Base-by-base conservation (phyloP, 2,329 filamentous ascomycete species). In the Hypoxylon sp. region DNA sequence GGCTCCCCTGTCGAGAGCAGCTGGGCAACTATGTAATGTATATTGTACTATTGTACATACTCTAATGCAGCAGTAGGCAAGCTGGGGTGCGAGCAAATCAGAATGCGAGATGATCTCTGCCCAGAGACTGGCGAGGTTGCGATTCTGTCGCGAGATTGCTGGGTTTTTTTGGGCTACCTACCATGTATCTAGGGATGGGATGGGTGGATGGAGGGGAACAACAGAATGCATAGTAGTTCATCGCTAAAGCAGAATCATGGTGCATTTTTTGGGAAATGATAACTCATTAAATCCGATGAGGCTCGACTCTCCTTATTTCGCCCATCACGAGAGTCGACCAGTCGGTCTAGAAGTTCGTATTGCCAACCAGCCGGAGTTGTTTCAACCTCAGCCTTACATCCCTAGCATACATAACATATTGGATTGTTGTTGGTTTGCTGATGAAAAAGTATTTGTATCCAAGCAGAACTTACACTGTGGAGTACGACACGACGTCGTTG, bases 11-110 rank as follows among this genome's bases (percentile, higher is more conserved):
- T 48, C 15, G 2, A 44, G 27, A 51, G 43, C 37, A 55, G 51
- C 51, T 55, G 44, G 55, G 51, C 51, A 51, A 47, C 55, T 50
- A n/a, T n/a, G n/a, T n/a, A n/a, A n/a, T n/a, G n/a, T n/a, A n/a
- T n/a, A n/a, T n/a, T n/a, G n/a, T n/a, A n/a, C n/a, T n/a, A n/a
- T n/a, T n/a, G n/a, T n/a, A n/a, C n/a, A n/a, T n/a, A n/a, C n/a
- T n/a, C n/a, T n/a, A n/a, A n/a, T n/a, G n/a, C n/a, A n/a, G n/a
- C n/a, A n/a, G 5, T 30, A 38, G 38, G 46, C 35, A 51, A n/a
- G 31, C 36, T 32, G 23, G 42, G 38, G 32, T 30, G 25, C 37
- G 29, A 29, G 12, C 44, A 37, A 53, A 56, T 56, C 26, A 43
- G 44, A 42, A 40, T 36, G 35, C 19, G 31, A 2, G 21, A 20